These are phyloP conservation scores for Linnemannia elongata DNA, from an alignment of 192 early-diverging fungal genomes.

Conservation along the genomic window DNA sequence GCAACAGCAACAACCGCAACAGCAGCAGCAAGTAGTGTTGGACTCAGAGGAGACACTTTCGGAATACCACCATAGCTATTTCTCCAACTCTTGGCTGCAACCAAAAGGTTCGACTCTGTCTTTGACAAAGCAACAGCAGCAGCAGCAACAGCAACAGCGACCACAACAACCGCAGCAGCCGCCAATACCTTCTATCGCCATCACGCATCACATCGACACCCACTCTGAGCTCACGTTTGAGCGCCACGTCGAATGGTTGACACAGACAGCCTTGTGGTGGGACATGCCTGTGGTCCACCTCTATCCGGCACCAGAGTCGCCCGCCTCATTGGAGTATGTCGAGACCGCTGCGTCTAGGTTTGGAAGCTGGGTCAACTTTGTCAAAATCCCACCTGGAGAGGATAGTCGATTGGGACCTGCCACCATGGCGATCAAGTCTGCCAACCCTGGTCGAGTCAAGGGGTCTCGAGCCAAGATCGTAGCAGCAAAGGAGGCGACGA, in stretches of 20 bases:
- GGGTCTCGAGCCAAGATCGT: neutral
- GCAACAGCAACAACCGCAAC: neutral
- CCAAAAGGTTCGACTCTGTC: neutral
- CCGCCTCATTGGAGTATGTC: conserved; percentile 16
- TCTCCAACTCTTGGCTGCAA: conserved; percentile 25
- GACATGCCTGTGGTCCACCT: conserved; percentile 53
- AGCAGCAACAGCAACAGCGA: neutral
- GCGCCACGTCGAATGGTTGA: conserved; percentile 54
- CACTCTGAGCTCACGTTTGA: conserved; percentile 50
- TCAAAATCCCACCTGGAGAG: conserved; percentile 37
- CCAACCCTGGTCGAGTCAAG: conserved; percentile 9
- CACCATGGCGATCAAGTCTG: conserved; percentile 10
- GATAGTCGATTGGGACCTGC: conserved; percentile 21
- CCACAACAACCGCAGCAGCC: neutral
- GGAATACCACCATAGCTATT: conserved; percentile 20
- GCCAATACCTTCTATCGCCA: conserved; percentile 30
- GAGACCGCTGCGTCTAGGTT: conserved; percentile 40
- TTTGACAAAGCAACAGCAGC: neutral
- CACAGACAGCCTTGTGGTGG: conserved; percentile 56
- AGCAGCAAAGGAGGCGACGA: neutral
- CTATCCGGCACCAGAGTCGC: conserved; percentile 32
- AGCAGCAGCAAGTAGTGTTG: neutral
- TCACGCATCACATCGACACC: conserved; percentile 47
- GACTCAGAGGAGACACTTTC: neutral
- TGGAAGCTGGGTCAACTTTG: conserved; percentile 55